These are phyloP conservation scores for Podosphaera leucotricha DNA, from an alignment of 2,329 filamentous ascomycete species.

Conservation along the genomic window DNA sequence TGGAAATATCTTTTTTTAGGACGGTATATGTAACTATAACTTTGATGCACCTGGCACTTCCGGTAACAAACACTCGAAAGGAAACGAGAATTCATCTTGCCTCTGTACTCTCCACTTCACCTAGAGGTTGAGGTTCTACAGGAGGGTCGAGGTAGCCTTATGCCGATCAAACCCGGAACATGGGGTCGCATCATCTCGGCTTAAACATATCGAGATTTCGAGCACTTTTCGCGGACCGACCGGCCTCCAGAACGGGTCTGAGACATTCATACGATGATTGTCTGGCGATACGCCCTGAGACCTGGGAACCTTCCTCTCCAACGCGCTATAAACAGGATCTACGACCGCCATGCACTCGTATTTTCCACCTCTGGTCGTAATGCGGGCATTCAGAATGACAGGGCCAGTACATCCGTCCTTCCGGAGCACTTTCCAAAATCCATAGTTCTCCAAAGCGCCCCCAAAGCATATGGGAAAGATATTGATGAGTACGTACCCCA, in stretches of 20 bases:
- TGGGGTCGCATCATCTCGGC: background rate
- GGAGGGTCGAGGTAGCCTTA: constrained; percentile 27
- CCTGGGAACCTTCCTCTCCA: too few species aligned
- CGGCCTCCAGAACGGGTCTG: too few species aligned
- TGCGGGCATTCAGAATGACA: background rate
- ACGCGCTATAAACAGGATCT: background rate
- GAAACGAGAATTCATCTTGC: background rate
- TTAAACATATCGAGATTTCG: background rate
- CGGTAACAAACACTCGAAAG: background rate
- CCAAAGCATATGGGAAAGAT: constrained; percentile 33
- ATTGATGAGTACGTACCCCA: constrained; percentile 31
- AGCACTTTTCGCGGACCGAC: too few species aligned
- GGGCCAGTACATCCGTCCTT: background rate
- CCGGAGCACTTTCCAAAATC: constrained; percentile 12
- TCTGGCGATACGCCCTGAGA: too few species aligned
- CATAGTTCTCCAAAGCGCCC: constrained; percentile 30
- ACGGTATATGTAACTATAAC: constrained; percentile 5
- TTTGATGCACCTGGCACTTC: background rate
- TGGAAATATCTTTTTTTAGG: constrained; percentile 9
- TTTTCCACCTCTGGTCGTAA: background rate
- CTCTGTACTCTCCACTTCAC: constrained; percentile 17
- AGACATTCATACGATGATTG: too few species aligned
- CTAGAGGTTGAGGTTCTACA: constrained; percentile 34
- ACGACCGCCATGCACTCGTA: background rate
- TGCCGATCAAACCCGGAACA: background rate